Evolutionary conservation across 192 early-diverging fungal species (phyloP).

Genomic region (Entomortierella beljakovae): DNA sequence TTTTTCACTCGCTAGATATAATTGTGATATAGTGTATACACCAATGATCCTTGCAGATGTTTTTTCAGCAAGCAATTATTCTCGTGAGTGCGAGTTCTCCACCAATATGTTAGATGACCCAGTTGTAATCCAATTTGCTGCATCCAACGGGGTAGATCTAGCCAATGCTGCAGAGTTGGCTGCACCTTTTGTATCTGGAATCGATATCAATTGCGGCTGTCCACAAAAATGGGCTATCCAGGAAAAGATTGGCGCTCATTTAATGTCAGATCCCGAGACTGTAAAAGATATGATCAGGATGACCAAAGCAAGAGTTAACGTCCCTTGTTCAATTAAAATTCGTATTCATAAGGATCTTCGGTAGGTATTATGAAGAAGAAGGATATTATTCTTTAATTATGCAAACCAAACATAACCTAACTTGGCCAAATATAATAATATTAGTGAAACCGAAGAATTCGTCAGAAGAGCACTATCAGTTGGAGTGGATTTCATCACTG

Average conservation of each 20-base stretch:
- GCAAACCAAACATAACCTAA: too few species aligned
- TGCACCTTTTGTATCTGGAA: conserved; percentile 78
- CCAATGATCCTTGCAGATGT: conserved; percentile 98
- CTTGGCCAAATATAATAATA: conserved; percentile 4
- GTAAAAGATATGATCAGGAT: conserved; percentile 92
- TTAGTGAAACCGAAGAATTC: conserved; percentile 85
- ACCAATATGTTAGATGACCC: conserved; percentile 87
- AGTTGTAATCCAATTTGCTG: conserved; percentile 95
- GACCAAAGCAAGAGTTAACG: conserved; percentile 72
- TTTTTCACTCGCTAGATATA: conserved; percentile 68
- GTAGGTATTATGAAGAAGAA: conserved; percentile 30
- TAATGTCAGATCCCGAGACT: conserved; percentile 90
- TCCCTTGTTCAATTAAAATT: conserved; percentile 91
- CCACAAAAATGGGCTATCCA: conserved; percentile 96
- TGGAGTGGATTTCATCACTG: conserved; percentile 90
- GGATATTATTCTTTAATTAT: too few species aligned
- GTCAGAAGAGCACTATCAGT: conserved; percentile 84
- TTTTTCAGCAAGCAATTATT: conserved; percentile 85
- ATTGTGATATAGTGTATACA: conserved; percentile 89
- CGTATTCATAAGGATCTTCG: conserved; percentile 80
- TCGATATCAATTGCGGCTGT: conserved; percentile 94
- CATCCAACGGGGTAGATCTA: conserved; percentile 80
- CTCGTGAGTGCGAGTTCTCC: conserved; percentile 85
- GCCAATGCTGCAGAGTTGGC: conserved; percentile 88
- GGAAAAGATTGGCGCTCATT: conserved; percentile 86